Conservation (phyloP, 495 filamentous ascomycete species). For the Talaromyces proteolyticus region DNA sequence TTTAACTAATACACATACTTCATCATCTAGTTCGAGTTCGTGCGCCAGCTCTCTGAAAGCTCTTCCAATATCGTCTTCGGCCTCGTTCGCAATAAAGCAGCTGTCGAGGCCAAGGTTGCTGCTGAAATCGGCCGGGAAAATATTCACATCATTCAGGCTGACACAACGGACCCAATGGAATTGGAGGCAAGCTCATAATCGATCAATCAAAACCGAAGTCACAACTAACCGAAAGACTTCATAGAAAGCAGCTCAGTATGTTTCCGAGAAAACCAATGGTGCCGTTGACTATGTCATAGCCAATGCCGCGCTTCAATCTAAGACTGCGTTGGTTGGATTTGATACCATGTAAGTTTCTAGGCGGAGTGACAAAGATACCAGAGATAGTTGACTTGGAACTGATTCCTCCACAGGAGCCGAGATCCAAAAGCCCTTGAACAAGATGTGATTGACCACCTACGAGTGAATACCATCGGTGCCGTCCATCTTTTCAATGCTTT, state of each 20-base stretch:
- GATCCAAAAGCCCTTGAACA: slow-evolving; percentile 16
- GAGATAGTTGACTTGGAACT: background rate
- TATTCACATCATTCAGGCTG: slow-evolving; percentile 32
- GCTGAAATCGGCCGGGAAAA: slow-evolving; percentile 25
- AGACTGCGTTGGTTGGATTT: slow-evolving; percentile 39
- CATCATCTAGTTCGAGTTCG: slow-evolving; percentile 17
- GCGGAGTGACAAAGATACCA: background rate
- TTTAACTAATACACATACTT: slow-evolving; percentile 3
- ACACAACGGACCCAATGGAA: slow-evolving; percentile 26
- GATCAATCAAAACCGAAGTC: background rate
- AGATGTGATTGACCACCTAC: slow-evolving; percentile 12
- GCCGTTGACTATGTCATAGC: slow-evolving; percentile 31
- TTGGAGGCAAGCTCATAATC: slow-evolving; percentile 21
- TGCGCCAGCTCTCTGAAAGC: slow-evolving; percentile 13
- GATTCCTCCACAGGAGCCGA: slow-evolving; percentile 10
- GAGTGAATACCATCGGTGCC: slow-evolving; percentile 29
- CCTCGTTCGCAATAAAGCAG: slow-evolving; percentile 26
- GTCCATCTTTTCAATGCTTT: slow-evolving; percentile 39
- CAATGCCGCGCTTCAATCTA: slow-evolving; percentile 46
- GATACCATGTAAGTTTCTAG: slow-evolving; percentile 5
- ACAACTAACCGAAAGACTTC: background rate
- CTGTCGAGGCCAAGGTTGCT: slow-evolving; percentile 9
- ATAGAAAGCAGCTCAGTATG: slow-evolving; percentile 20
- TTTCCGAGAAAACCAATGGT: slow-evolving; percentile 24
- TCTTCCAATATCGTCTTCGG: slow-evolving; percentile 28